Evolutionary conservation across 495 filamentous ascomycete genomes (phyloP).

Genomic region (Hyaloscypha variabilis): DNA sequence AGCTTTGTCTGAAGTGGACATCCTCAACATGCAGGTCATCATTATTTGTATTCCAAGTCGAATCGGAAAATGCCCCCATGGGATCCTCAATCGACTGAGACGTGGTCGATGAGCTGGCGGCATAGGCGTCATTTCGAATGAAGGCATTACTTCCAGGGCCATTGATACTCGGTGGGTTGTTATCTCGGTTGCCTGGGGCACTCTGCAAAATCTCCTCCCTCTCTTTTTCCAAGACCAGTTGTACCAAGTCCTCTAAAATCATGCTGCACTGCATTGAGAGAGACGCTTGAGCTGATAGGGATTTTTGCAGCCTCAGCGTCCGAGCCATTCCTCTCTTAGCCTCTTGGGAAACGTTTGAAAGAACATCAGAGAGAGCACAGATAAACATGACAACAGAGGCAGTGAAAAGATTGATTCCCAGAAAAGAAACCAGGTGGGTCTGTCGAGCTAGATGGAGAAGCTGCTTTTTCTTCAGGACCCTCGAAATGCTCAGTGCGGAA

Average conservation of each 20-base stretch:
- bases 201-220: constrained; percentile 14
- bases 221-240: constrained; percentile 16
- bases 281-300: constrained; percentile 34
- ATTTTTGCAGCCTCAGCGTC: constrained; percentile 37
- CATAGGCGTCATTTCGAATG: too few species aligned
- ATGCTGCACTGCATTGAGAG: constrained; percentile 37
- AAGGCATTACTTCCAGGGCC: not conserved
- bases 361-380: constrained; percentile 37
- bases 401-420: constrained; percentile 42
- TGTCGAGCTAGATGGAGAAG: constrained; percentile 36
- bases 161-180: not conserved
- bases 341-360: constrained; percentile 39
- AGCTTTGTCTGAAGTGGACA: constrained; percentile 10
- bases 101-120: not conserved
- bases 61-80: not conserved
- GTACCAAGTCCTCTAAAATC: constrained; percentile 28
- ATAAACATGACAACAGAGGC: constrained; percentile 39
- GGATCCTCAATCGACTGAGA: not conserved
- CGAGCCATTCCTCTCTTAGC: constrained; percentile 39
- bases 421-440: constrained; percentile 39
- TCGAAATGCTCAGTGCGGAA: constrained; percentile 37
- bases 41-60: constrained; percentile 1
- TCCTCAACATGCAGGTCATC: not conserved
- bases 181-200: not conserved
- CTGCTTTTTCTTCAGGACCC: constrained; percentile 32